Evolutionary conservation across 257 asterid species (phyloP), one percentile per base, ranked within the genome.

Genomic region (Fraxinus cuspidata): DNA sequence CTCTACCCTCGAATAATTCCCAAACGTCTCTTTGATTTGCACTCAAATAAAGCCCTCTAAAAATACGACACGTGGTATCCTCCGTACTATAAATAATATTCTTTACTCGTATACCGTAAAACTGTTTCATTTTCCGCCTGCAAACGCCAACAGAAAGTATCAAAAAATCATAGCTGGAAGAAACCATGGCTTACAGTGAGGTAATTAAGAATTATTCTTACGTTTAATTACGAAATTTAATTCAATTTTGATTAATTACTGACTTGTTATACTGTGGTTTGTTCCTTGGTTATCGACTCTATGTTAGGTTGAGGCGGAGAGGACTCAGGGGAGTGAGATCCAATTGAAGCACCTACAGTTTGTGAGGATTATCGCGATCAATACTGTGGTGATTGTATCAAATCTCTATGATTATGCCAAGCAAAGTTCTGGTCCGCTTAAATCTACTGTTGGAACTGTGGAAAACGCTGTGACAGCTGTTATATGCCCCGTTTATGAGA

Each of bases 341-440:
- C 82, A 77, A 77, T 72, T 91, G 91, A 85, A 89, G 89, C 90
- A 84, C 78, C 81, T 91, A 60, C 90, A 86, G 28, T 88, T 88
- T 53, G 86, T 81, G 60, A 84, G 88, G 73, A 29, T 66, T 63
- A 51, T 86, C 25, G 83, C 91, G 3, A 7, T 84, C 8, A 81
- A 83, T 85, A 75, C 83, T 35, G 83, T 73, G 32, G 84, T 81
- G 21, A 27, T 82, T 70, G 60, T 85, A 11, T 84, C 87, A 13
- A 76, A 81, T 71, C 64, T 91, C 70, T 91, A 89, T 81, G 89
- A 77, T 18, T 81, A 74, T 44, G 89, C 88, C 5, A 91, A 91
- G 86, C 83, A 86, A 42, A 85, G 71, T 35, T 83, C 86, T 8
- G 96, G 92, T 51, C 76, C 91, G 25, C 80, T 90, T 63, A 89